These are phyloP conservation scores for Ilex paraguariensis DNA, from an alignment of 305 asterid genomes.

Conservation along the genomic window DNA sequence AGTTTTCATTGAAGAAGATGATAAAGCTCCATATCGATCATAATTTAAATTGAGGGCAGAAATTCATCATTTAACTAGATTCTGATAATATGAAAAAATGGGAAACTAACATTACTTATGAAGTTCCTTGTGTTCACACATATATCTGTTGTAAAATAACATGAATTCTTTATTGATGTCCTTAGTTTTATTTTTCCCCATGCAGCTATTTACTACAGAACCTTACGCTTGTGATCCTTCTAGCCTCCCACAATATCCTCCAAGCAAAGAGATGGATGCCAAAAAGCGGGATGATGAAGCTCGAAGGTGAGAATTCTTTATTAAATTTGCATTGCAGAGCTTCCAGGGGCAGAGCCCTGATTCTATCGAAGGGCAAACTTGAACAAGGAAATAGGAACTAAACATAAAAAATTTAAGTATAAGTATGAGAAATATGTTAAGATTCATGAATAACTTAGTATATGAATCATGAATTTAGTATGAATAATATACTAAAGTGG, in stretches of 20 bases:
- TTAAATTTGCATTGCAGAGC: not conserved
- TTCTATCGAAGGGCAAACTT: no score
- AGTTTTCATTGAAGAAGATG: no score
- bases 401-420: no score
- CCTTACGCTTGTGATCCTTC: slow-evolving; percentile 90
- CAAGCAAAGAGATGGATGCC: slow-evolving; percentile 95
- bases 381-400: no score
- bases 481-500: no score
- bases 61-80: not conserved
- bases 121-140: no score
- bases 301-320: slow-evolving; percentile 50
- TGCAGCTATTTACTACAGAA: slow-evolving; percentile 77
- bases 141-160: no score
- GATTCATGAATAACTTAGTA: no score
- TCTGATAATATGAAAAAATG: not conserved
- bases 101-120: no score
- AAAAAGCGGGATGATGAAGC: slow-evolving; percentile 95
- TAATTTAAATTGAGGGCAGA: not conserved
- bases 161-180: not conserved
- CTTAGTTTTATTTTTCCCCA: slow-evolving; percentile 7
- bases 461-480: no score
- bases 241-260: slow-evolving; percentile 89
- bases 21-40: no score
- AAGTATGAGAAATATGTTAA: no score
- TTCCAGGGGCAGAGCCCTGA: not conserved